Percentiles rank a stretch among this genome's conserved stretches.
phyloP scores from a whole-genome alignment of 768 basidiomycete species.

The Hypholoma fasciculare region DNA sequence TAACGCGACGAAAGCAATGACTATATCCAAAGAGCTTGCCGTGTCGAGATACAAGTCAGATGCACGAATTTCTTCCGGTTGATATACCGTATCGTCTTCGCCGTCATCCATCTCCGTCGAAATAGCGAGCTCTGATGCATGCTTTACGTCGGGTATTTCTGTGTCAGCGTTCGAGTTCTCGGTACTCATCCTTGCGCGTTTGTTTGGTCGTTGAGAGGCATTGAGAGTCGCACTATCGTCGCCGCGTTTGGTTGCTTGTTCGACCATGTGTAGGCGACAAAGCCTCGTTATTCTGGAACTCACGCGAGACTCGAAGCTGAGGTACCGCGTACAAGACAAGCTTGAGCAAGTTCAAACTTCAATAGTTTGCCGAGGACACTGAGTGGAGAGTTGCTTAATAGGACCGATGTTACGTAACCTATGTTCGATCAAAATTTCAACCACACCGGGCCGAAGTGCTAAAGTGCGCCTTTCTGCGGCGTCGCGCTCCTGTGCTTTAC shows the following conservation, averaged over 20 bases:
- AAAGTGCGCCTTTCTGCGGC: not conserved
- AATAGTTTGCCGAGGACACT: not conserved
- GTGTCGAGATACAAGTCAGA: constrained; percentile 96
- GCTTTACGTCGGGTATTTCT: not conserved
- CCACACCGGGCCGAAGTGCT: not conserved
- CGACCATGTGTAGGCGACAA: constrained; percentile 4
- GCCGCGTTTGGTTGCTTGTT: constrained; percentile 7
- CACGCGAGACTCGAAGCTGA: not conserved
- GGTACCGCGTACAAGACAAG: not conserved
- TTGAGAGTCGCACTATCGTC: not conserved
- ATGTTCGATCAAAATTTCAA: not conserved
- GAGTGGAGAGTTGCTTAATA: too few relatives aligned
- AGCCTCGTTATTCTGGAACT: not conserved
- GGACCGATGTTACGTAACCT: not conserved
- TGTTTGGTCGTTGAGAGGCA: constrained; percentile 30
- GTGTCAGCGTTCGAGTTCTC: constrained; percentile 6
- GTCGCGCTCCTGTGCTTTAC: not conserved
- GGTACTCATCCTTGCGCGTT: constrained; percentile 29
- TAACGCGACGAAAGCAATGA: not conserved
- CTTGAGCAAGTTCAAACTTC: not conserved
- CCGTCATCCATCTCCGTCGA: constrained; percentile 24
- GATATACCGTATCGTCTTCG: constrained; percentile 30
- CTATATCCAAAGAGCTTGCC: constrained; percentile 43
- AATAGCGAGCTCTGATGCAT: not conserved
- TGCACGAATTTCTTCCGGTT: constrained; percentile 42